These are phyloP conservation scores for Cryptococcus depauperatus DNA, from an alignment of 1,284 basidiomycete genomes.

Conservation along the genomic window DNA sequence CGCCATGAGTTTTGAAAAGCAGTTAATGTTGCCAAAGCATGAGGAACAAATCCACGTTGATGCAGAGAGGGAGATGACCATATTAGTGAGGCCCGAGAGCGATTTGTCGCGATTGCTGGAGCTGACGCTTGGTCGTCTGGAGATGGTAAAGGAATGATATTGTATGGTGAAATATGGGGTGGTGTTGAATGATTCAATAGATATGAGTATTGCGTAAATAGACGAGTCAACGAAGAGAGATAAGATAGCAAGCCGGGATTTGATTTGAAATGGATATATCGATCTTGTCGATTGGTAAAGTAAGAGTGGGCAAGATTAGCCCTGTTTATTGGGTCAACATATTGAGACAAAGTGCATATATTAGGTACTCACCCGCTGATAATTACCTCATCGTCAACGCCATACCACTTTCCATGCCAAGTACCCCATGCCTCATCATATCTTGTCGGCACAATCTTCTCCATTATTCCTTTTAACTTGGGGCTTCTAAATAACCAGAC, in stretches of 20 bases:
- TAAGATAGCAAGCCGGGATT: constrained; percentile 68
- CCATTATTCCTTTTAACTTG: constrained; percentile 64
- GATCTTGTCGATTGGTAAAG: constrained; percentile 90
- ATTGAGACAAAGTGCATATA: not conserved
- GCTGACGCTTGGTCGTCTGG: constrained; percentile 1
- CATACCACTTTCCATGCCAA: constrained; percentile 96
- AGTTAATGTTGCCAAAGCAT: constrained; percentile 38
- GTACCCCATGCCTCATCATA: constrained; percentile 98
- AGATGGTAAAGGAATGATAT: constrained; percentile 29
- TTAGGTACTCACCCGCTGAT: constrained; percentile 70
- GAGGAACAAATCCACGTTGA: constrained; percentile 32
- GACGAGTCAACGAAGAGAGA: constrained; percentile 67
- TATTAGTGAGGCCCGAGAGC: constrained; percentile 22
- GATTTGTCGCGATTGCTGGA: constrained; percentile 2
- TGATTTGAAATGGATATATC: constrained; percentile 69
- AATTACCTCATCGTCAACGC: constrained; percentile 82
- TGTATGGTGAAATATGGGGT: constrained; percentile 23
- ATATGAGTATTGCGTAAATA: constrained; percentile 69
- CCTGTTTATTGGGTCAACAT: constrained; percentile 46
- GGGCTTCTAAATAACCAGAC: constrained; percentile 79
- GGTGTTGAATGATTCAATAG: constrained; percentile 48
- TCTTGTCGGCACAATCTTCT: constrained; percentile 73
- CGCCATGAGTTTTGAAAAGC: constrained; percentile 44
- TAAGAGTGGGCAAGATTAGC: constrained; percentile 94
- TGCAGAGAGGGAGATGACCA: constrained; percentile 39